Evolutionary conservation across 345 rosid species (phyloP), one percentile per base, ranked within the genome.

Genomic region (Lumnitzera littorea): DNA sequence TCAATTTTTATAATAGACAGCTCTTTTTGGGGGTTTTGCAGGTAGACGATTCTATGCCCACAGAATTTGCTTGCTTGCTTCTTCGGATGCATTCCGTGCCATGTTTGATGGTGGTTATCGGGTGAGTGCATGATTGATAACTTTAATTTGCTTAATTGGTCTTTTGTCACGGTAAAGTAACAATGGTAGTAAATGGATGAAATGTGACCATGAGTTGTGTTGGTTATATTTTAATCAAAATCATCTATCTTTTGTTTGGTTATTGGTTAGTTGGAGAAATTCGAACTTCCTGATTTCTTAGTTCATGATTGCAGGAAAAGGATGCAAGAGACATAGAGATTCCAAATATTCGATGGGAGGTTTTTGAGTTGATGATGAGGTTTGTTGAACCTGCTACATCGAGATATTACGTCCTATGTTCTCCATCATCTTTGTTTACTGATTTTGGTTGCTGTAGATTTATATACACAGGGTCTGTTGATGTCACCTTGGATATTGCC

Each of bases 281-380:
- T 36, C 9, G 7, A 36, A 15, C 48, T 11, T 20, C 24, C 24
- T 41, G 60, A 31, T 57, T 48, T 57, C 23, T 50, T 60, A 64
- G 52, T 64, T 27, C 24, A 60, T 43, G 57, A 48, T 66, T 58
- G 50, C 83, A 90, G 99, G 99, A 94, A 72, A 94, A 83, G 66
- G 97, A 94, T 70, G 97, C 97, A 13, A 83, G 96, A 81, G 97
- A 94, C 77, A 88, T 94, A 70, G 96, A 88, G 73, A 94, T 94
- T 78, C 99, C 99, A 3, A 94, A 94, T 62, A 94, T 94, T 68
- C 86, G 89, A 84, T 94, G 99, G 99, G 96, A 91, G 78, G 97
- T 91, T 62, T 94, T 94, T 51, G 96, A 90, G 88, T 73, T 94
- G 84, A 94, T 94, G 99, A 94, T 94, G 97, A 91, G 99, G 97